phyloP scores from a whole-genome alignment of 2,329 filamentous ascomycete species.

The Xylaria sp. region DNA sequence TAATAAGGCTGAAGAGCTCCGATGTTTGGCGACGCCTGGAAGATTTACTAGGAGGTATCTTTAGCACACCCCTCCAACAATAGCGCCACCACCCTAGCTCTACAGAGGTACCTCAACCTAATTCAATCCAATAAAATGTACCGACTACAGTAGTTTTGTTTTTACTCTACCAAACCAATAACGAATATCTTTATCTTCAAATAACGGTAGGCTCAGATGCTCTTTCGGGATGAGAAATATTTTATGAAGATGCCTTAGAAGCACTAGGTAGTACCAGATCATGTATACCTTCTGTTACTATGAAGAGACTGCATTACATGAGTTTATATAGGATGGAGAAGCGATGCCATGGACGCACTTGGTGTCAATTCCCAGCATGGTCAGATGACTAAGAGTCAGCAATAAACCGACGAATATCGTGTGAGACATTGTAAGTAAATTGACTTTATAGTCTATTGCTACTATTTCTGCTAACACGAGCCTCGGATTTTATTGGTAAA shows the following conservation, averaged over 20 bases:
- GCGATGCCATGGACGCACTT: neutral
- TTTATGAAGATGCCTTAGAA: neutral
- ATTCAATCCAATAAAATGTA: too few relatives aligned
- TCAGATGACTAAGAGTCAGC: neutral
- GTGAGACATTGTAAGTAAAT: neutral
- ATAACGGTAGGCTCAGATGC: neutral
- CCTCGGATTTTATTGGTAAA: slow-evolving; percentile 66
- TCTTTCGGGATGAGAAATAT: too few relatives aligned
- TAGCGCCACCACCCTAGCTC: slow-evolving; percentile 35
- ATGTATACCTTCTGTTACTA: neutral
- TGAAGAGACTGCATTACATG: neutral
- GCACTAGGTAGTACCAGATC: neutral
- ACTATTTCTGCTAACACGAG: slow-evolving; percentile 13
- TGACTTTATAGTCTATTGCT: neutral
- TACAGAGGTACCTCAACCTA: neutral
- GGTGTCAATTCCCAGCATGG: neutral
- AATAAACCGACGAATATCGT: neutral
- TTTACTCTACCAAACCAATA: too few relatives aligned
- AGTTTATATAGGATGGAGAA: neutral
- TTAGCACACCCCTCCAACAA: slow-evolving; percentile 31
- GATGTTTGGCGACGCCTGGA: slow-evolving; percentile 6
- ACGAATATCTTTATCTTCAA: too few relatives aligned
- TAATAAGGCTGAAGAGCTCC: slow-evolving; percentile 20
- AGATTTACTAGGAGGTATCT: slow-evolving; percentile 20
- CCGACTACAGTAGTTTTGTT: too few relatives aligned